phyloP scores from a whole-genome alignment of 1,139 yeast genomes.

The Pichia sp. region DNA sequence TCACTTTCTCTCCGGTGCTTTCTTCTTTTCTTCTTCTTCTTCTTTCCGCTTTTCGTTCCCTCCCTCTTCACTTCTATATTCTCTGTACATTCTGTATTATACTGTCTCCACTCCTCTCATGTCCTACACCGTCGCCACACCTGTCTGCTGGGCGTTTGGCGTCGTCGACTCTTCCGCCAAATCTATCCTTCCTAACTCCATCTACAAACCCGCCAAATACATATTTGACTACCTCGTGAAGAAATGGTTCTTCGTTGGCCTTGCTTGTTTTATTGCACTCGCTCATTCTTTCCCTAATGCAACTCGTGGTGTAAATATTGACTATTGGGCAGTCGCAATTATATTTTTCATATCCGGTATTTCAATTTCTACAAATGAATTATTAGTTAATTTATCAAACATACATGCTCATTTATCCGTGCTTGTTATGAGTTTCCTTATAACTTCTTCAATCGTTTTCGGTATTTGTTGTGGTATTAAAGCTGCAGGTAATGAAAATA shows the following conservation, averaged over 20 bases:
- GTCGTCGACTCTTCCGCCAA: neutral
- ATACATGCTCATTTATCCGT: conserved; percentile 83
- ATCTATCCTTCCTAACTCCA: conserved; percentile 3
- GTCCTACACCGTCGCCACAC: conserved; percentile 6
- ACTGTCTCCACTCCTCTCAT: no score
- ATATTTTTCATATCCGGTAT: conserved; percentile 78
- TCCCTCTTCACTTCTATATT: neutral
- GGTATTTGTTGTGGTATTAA: conserved; percentile 69
- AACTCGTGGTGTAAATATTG: conserved; percentile 35
- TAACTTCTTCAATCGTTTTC: conserved; percentile 69
- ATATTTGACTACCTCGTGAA: conserved; percentile 10
- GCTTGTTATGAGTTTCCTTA: conserved; percentile 58
- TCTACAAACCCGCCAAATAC: conserved; percentile 1
- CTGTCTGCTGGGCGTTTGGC: conserved; percentile 4
- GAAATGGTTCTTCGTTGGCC: conserved; percentile 64
- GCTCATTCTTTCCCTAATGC: conserved; percentile 64
- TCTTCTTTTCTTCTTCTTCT: neutral
- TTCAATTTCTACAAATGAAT: conserved; percentile 60
- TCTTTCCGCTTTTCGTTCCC: neutral
- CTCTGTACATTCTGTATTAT: no score
- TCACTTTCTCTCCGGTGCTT: neutral
- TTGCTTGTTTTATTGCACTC: conserved; percentile 67
- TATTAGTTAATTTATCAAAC: conserved; percentile 54
- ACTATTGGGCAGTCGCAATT: conserved; percentile 81
- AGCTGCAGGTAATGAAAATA: conserved; percentile 48